Base-by-base conservation (phyloP, 106 monocot species). In the Dendrobium chrysotoxum region DNA sequence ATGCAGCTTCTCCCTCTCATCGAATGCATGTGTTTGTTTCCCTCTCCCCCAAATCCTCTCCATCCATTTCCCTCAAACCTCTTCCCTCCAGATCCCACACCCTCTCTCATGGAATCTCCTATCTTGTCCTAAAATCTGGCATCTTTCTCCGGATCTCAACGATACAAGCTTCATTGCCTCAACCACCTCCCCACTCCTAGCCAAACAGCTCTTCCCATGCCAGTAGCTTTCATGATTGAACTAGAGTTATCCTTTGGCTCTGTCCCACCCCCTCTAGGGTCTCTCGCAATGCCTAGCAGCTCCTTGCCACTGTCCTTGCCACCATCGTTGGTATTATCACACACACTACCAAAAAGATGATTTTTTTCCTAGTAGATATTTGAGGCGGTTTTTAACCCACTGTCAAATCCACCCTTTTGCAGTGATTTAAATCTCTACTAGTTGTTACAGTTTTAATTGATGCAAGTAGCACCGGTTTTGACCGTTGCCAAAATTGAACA, bases 271-370 rank as follows among this genome's bases (percentile, higher is more conserved):
- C 97, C 0, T 26, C 85, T 66, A 94, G 96, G 0, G 97, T 97
- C 77, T 53, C 92, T 0, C 79, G 83, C 39, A 82, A 79, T 55
- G 97, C 97, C 18, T 97, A 94, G 97, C 90, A 94, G 85, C 97
- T 97, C 65, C 92, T 97, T 26, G 82, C 97, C 46, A 97, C 94
- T 73, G 94, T 97, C 86, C 86, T 97, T 25, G 90, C 97, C 64
- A 97, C 97, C 30, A 92, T 97, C 79, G 89, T 97, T 28, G 97
- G 96, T 11, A 97, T 97, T 90, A 97, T 97, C 76, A 94, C 97
- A 12, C 97, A 97, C n/a, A n/a, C n/a, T n/a, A n/a, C n/a, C n/a
- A n/a, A n/a, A n/a, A n/a, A n/a, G n/a, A n/a, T n/a, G n/a, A n/a
- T n/a, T n/a, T n/a, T n/a, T n/a, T n/a, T n/a, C n/a, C n/a, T n/a